A percentile compares a stretch with the other conserved stretches of the same genome.
Evolutionary conservation across 495 filamentous ascomycete species (phyloP).

Genomic region (Lasiosphaeria miniovina): DNA sequence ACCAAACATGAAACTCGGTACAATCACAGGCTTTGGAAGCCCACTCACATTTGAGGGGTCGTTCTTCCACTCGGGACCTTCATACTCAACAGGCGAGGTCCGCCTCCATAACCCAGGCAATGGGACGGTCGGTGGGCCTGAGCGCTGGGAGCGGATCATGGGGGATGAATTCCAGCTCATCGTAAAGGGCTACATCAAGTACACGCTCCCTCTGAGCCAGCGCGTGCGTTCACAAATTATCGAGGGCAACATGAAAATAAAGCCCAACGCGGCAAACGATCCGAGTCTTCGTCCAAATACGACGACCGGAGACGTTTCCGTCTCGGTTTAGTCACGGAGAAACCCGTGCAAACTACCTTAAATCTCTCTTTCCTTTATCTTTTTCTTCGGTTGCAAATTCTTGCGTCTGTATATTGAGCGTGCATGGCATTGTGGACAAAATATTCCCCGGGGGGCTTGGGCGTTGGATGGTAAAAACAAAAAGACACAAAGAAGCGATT

Average conservation of each 20-base stretch:
- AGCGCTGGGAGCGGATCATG: constrained; percentile 88
- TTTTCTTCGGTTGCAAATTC: constrained; percentile 2
- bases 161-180: constrained; percentile 90
- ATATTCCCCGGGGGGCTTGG: constrained; percentile 1
- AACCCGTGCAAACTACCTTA: not conserved
- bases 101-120: constrained; percentile 82
- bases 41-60: constrained; percentile 84
- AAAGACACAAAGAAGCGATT: constrained; percentile 21
- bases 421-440: constrained; percentile 24
- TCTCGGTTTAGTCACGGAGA: constrained; percentile 12
- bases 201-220: constrained; percentile 79
- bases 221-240: constrained; percentile 55
- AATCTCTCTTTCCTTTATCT: constrained; percentile 6
- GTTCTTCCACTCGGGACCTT: constrained; percentile 65
- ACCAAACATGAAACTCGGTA: constrained; percentile 85
- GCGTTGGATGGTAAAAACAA: constrained; percentile 14
- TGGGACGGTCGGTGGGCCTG: constrained; percentile 78
- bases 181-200: constrained; percentile 83
- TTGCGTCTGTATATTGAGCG: constrained; percentile 19
- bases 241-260: constrained; percentile 48
- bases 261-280: constrained; percentile 48
- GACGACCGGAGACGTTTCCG: constrained; percentile 23
- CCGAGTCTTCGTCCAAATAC: constrained; percentile 35
- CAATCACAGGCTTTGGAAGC: constrained; percentile 81
- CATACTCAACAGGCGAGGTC: constrained; percentile 75